Evolutionary conservation across 202 grass and related monocot species (phyloP), one percentile per base, ranked within the genome.

Genomic region (Saccharum hybrid): DNA sequence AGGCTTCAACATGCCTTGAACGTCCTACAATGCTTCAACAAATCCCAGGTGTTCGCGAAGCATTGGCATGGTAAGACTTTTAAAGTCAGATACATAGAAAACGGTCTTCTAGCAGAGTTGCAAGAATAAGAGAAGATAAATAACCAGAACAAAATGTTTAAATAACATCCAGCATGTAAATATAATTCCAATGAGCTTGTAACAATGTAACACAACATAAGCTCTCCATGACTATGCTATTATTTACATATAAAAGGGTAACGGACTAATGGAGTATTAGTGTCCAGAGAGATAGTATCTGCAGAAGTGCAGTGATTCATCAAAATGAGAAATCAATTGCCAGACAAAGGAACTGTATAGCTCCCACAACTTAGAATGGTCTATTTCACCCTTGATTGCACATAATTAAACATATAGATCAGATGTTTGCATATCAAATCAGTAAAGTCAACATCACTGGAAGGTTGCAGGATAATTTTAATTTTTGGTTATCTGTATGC

Each of bases 121-220:
- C 21, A 19, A 78, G 8, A 77, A 87, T 61, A 40, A 41, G 19
- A 56, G 28, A 52, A 39, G 54, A 72, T 34, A 71, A 57, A 71
- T 7, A 66, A 52, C 14, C 30, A 87, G 6, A 61, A 68, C 4
- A 76, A 21, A n/a, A 30, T 26, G 28, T 38, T 61, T 28, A 70
- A 54, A 18, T 10, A 76, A 76, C 19, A 7, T 23, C 52, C 34
- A 45, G 18, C 72, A 71, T 45, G 18, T 46, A 52, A 31, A 73
- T 41, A 28, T 30, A 28, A 56, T 75, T 81, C 57, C 39, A 30
- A 68, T 76, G 14, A 85, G 22, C 23, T 30, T 28, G 4, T 64
- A 75, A 75, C 22, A 88, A 8, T 31, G 4, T 46, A 71, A 70
- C 41, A 84, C 37, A n/a, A 18, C 63, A 63, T 14, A 49, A 74